These are phyloP conservation scores for Penicillium sp. DNA, from an alignment of 2,329 filamentous ascomycete species.

Conservation along the genomic window DNA sequence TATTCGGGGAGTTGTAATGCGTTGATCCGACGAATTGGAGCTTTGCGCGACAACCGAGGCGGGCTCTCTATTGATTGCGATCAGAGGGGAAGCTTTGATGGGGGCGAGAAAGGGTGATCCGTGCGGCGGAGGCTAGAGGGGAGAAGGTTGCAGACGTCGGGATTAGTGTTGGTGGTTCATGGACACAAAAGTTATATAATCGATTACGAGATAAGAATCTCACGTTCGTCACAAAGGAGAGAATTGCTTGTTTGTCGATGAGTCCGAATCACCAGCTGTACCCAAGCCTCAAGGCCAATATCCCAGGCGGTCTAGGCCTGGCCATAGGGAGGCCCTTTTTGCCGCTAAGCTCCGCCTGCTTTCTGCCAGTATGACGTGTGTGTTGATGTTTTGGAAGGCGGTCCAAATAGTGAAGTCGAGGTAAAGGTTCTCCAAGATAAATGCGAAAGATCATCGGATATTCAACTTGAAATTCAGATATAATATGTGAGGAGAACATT, in stretches of 20 bases:
- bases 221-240: not conserved
- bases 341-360: conserved; percentile 11
- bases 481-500: not conserved
- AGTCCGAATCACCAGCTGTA: not conserved
- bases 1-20: not conserved
- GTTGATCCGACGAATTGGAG: not conserved
- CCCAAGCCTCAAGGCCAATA: not conserved
- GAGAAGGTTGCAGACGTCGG: conserved; percentile 7
- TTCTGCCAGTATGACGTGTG: conserved; percentile 24
- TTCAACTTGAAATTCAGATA: not conserved
- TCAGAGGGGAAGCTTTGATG: conserved; percentile 31
- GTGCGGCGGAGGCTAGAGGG: conserved; percentile 29
- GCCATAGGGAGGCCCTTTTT: conserved; percentile 5
- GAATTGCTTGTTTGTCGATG: not conserved
- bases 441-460: not conserved
- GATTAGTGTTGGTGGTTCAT: conserved; percentile 16
- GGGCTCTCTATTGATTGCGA: conserved; percentile 22
- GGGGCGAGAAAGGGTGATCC: conserved; percentile 31
- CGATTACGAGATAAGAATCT: too few species aligned
- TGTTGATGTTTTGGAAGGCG: conserved; percentile 3
- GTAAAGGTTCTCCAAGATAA: not conserved
- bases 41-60: not conserved
- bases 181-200: not conserved
- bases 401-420: not conserved
- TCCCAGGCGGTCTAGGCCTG: conserved; percentile 6